Evolutionary conservation across 2,329 filamentous ascomycete genomes (phyloP).

Genomic region (Cyclaneusma minus): DNA sequence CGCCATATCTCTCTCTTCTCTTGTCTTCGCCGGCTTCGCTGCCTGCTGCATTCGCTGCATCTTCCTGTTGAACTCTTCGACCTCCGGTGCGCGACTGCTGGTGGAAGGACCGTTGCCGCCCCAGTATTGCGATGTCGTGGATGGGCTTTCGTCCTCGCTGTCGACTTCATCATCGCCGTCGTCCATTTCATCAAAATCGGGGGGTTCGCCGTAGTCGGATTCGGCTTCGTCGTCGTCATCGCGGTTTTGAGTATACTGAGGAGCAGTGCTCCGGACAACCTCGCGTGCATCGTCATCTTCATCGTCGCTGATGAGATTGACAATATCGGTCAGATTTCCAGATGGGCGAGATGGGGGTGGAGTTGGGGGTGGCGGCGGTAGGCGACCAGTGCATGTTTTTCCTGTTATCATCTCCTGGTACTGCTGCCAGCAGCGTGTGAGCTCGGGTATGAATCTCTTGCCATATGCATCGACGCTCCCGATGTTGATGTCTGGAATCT

Average conservation of each 20-base stretch:
- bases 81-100: no score
- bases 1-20: no score
- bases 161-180: neutral
- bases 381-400: conserved; percentile 29
- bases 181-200: conserved; percentile 12
- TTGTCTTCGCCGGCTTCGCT: no score
- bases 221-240: conserved; percentile 12
- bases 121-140: no score
- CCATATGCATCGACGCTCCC: conserved; percentile 50
- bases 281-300: conserved; percentile 19
- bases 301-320: conserved; percentile 36
- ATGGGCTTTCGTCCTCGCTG: no score
- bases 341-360: conserved; percentile 4
- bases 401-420: conserved; percentile 29
- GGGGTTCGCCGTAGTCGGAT: neutral
- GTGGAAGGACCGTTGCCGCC: no score
- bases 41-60: no score
- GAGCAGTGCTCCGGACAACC: no score
- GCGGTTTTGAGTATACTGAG: no score
- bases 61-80: no score
- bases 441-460: conserved; percentile 39
- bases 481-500: conserved; percentile 44
- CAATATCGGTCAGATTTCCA: conserved; percentile 20
- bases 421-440: no score
- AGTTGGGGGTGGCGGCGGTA: conserved; percentile 6